A percentile compares a stretch with the other conserved stretches of the same genome.
Conservation (phyloP, 2,329 filamentous ascomycete species). For the Boeremia lycopersici region DNA sequence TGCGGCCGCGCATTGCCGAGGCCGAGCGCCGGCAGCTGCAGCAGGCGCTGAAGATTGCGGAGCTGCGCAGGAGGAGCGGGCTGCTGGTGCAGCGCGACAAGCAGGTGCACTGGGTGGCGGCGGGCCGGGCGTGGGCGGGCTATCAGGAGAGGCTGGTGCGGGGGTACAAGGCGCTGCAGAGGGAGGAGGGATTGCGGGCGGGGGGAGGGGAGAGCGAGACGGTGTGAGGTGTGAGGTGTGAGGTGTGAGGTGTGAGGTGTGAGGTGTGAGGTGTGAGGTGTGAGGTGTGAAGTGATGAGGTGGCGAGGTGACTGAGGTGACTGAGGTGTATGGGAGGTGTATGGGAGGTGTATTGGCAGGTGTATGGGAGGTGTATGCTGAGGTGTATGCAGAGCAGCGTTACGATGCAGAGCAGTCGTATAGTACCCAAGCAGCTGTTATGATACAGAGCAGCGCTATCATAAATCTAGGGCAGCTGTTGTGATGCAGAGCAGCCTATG, state of each 20-base stretch:
- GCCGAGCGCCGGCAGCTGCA: slow-evolving; percentile 65
- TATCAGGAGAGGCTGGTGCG: slow-evolving; percentile 71
- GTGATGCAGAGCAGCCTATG: no score
- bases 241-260: not conserved
- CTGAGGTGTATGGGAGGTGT: no score
- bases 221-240: slow-evolving; percentile 41
- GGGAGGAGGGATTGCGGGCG: slow-evolving; percentile 65
- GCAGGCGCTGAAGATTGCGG: slow-evolving; percentile 66
- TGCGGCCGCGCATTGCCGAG: slow-evolving; percentile 67
- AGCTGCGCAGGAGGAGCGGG: slow-evolving; percentile 69
- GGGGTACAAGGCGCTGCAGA: slow-evolving; percentile 69
- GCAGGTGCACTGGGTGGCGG: slow-evolving; percentile 70
- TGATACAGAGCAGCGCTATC: no score
- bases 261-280: no score
- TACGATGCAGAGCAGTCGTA: no score
- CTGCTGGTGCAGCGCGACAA: slow-evolving; percentile 66
- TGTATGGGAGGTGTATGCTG: no score
- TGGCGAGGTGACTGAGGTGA: no score
- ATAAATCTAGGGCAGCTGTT: no score
- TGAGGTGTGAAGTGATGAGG: no score
- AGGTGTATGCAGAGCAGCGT: no score
- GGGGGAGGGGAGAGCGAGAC: slow-evolving; percentile 50
- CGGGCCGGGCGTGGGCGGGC: slow-evolving; percentile 71
- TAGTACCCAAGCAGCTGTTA: no score
- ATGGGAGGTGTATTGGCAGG: no score